phyloP scores from a whole-genome alignment of 1,284 basidiomycete genomes.

The Marasmius tenuissimus region DNA sequence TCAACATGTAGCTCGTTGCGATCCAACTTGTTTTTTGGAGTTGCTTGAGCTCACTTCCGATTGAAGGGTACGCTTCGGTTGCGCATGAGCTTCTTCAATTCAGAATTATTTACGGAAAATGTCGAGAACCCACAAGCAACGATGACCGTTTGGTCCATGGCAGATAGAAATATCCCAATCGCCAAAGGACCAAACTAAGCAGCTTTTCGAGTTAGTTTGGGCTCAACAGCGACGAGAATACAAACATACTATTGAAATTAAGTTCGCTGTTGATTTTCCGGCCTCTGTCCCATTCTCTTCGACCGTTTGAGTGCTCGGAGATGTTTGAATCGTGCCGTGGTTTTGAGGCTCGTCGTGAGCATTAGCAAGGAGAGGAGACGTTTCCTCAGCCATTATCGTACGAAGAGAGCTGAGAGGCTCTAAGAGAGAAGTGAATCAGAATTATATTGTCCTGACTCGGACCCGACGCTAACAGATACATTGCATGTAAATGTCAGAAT shows the following conservation, averaged over 20 bases:
- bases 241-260: conserved; percentile 9
- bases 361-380: conserved; percentile 23
- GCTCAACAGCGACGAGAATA: neutral
- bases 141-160: conserved; percentile 62
- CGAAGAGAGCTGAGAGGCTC: too few relatives aligned
- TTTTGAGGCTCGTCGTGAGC: neutral
- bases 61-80: conserved; percentile 53
- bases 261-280: conserved; percentile 1
- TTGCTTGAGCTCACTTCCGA: conserved; percentile 62
- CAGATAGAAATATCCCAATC: conserved; percentile 56
- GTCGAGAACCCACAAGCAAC: conserved; percentile 40
- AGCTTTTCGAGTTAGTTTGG: neutral
- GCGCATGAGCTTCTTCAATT: neutral
- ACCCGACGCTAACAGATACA: too few relatives aligned
- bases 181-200: conserved; percentile 55
- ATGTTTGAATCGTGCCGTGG: neutral
- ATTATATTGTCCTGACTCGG: too few relatives aligned
- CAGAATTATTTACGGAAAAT: neutral
- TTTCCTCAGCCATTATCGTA: conserved; percentile 23
- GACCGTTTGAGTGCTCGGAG: neutral
- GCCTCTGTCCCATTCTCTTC: neutral
- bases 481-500: too few relatives aligned
- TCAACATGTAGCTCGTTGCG: conserved; percentile 30
- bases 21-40: conserved; percentile 69
- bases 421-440: too few relatives aligned